Base-by-base conservation (phyloP, 768 basidiomycete species). In the Suillus plorans region DNA sequence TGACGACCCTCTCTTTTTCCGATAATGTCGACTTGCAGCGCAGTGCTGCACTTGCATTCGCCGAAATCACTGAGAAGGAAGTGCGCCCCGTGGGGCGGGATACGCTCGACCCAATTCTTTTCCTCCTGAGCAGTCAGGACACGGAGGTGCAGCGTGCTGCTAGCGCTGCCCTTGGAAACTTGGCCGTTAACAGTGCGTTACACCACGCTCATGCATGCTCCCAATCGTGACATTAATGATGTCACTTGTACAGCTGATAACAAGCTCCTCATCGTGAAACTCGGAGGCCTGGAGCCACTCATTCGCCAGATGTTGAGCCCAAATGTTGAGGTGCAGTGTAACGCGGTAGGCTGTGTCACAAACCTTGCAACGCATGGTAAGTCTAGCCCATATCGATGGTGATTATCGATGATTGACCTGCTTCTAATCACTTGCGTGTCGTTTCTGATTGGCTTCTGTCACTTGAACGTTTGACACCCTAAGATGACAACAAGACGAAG, bases 401-500 rank as follows among this genome's bases (percentile, higher is more conserved):
- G 65, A 41, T 50, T 39, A 65, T 68, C 50, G 52, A 64, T 52
- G 53, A 52, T 14, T 69, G 36, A 58, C 53, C 18, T 37, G 55
- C 45, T 67, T 66, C 47, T 34, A 39, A 56, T 62, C 42, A 47
- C 41, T 52, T 69, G 28, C 52, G 34, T 18, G 62, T 64, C 64
- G 31, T 55, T 67, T 64, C 22, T 37, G 16, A 64, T 68, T 44
- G 49, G 36, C 52, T 63, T 69, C 62, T 28, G 60, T 64, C 57
- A 69, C 42, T 4, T n/a, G 49, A 39, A 59, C 61, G 52, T 63
- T 8, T 47, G 25, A 10, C 60, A 31, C 67, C 64, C 61, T 69
- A 67, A 97, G 96, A 99, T 72, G 97, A 99, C 77, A 99, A 99
- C 85, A 99, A 99, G 85, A 97, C 95, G 60, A 97, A 97, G 85